Evolutionary conservation across 2,329 filamentous ascomycete genomes (phyloP).

Genomic region (Thelonectria olida): DNA sequence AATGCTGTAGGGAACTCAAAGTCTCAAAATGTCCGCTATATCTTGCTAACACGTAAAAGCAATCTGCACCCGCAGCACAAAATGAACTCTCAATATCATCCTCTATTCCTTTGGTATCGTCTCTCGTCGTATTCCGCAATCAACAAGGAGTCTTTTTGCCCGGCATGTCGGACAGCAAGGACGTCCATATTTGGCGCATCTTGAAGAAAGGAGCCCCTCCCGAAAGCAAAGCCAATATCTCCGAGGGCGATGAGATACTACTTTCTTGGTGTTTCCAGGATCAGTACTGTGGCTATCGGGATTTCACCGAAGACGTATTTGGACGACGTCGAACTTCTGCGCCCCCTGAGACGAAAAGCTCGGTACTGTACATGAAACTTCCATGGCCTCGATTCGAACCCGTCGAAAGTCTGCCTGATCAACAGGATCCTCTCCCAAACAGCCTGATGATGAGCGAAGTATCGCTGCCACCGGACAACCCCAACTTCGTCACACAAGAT

Average conservation of each 20-base stretch:
- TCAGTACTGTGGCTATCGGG: constrained; percentile 4
- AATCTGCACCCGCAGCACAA: too few species aligned
- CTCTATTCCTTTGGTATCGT: neutral
- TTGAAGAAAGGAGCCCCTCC: neutral
- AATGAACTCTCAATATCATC: neutral
- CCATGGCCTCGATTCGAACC: constrained; percentile 16
- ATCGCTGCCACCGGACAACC: too few species aligned
- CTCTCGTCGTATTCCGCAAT: constrained; percentile 18
- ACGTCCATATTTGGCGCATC: constrained; percentile 11
- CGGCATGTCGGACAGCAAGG: constrained; percentile 8
- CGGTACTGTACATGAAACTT: constrained; percentile 3
- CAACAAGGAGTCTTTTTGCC: constrained; percentile 2
- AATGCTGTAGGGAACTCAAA: too few species aligned
- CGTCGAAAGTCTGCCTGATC: neutral
- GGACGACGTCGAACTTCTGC: neutral
- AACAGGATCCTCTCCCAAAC: neutral
- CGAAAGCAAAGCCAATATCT: neutral
- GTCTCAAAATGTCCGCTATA: too few species aligned
- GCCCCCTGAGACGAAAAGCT: neutral
- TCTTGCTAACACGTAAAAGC: too few species aligned
- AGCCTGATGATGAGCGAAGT: neutral
- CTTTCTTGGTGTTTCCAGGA: constrained; percentile 8
- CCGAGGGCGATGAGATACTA: neutral
- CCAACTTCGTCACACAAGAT: too few species aligned
- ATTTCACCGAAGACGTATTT: constrained; percentile 9